Conservation (phyloP, 2,329 filamentous ascomycete species). For the Aspergillus udagawae region DNA sequence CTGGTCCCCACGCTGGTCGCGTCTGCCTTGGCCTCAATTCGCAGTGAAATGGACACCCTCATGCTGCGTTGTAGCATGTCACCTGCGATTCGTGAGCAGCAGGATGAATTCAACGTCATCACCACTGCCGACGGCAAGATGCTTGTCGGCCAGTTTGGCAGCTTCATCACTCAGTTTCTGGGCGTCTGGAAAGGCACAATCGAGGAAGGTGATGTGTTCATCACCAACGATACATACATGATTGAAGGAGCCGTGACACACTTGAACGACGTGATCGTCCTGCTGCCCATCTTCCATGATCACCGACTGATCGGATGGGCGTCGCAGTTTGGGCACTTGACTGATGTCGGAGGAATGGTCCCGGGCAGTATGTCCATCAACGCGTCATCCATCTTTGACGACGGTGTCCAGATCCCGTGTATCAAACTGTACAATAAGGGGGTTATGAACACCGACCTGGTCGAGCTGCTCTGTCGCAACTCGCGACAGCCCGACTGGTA, state of each 20-base stretch:
- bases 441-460: slow-evolving; percentile 42
- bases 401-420: slow-evolving; percentile 49
- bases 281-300: slow-evolving; percentile 47
- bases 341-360: slow-evolving; percentile 45
- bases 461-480: slow-evolving; percentile 47
- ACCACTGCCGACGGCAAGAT: slow-evolving; percentile 48
- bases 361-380: slow-evolving; percentile 51
- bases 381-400: slow-evolving; percentile 46
- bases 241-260: slow-evolving; percentile 49
- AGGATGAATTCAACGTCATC: slow-evolving; percentile 53
- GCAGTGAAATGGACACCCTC: slow-evolving; percentile 49
- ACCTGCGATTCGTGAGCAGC: slow-evolving; percentile 49
- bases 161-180: slow-evolving; percentile 49
- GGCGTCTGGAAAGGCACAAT: slow-evolving; percentile 45
- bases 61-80: slow-evolving; percentile 52
- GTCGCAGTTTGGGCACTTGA: slow-evolving; percentile 50
- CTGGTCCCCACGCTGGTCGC: slow-evolving; percentile 45
- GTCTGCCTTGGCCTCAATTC: slow-evolving; percentile 43
- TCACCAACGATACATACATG: slow-evolving; percentile 51
- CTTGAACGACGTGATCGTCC: slow-evolving; percentile 48
- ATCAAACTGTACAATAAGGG: slow-evolving; percentile 47
- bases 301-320: slow-evolving; percentile 46
- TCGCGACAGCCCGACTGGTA: slow-evolving; percentile 49
- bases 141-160: slow-evolving; percentile 51
- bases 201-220: slow-evolving; percentile 49